phyloP scores from a whole-genome alignment of 306 rosid species.

The Sophora flavescens region DNA sequence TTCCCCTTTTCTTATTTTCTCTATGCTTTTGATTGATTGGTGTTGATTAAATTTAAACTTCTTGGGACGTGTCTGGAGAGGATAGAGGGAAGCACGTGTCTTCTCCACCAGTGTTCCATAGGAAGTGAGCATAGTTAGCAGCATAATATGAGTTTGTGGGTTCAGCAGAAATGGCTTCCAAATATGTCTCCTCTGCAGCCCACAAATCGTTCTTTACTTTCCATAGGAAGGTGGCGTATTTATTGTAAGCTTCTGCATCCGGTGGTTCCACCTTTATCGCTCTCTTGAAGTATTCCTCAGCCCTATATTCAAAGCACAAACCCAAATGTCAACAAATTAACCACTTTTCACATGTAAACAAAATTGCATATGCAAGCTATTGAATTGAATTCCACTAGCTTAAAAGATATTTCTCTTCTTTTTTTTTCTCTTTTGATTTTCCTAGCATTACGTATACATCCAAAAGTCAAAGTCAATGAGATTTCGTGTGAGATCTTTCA shows the following conservation, averaged over 20 bases:
- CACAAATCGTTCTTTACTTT: conserved; percentile 75
- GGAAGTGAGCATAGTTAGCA: conserved; percentile 89
- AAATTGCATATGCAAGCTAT: neutral
- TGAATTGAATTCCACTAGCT: neutral
- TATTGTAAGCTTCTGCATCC: conserved; percentile 83
- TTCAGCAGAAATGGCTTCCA: conserved; percentile 84
- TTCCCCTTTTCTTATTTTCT: neutral
- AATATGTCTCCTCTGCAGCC: conserved; percentile 88
- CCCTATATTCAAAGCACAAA: conserved; percentile 59
- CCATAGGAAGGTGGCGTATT: conserved; percentile 91
- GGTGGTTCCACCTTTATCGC: conserved; percentile 67
- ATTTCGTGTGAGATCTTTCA: conserved; percentile 39
- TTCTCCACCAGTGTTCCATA: conserved; percentile 93
- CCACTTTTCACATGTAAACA: conserved; percentile 45
- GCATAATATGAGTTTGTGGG: conserved; percentile 79
- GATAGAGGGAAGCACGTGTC: conserved; percentile 86
- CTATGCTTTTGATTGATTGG: neutral
- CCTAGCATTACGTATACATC: neutral
- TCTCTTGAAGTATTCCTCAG: conserved; percentile 86
- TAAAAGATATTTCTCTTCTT: neutral
- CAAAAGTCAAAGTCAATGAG: conserved; percentile 41
- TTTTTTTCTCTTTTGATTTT: neutral
- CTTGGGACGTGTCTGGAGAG: conserved; percentile 59
- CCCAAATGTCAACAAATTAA: conserved; percentile 20
- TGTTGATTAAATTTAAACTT: conserved; percentile 37